phyloP scores from a whole-genome alignment of 108 stramenopile species.

The Pseudonitzschia delicatissima region DNA sequence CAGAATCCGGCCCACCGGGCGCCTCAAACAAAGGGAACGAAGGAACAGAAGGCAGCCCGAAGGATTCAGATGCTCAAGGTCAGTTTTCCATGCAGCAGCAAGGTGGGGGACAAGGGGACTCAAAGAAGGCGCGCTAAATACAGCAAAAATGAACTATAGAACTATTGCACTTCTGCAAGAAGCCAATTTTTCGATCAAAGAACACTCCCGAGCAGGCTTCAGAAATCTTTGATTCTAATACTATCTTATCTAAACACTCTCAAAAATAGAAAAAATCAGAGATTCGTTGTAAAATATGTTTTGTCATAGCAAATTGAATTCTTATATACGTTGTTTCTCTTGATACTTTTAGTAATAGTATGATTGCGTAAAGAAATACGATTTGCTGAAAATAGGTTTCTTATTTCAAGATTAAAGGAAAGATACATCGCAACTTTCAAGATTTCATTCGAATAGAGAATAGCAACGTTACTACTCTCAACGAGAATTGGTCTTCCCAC shows the following conservation, averaged over 20 bases:
- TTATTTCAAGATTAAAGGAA: too few species aligned
- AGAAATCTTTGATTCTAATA: background rate
- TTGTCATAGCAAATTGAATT: background rate
- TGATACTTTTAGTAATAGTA: too few species aligned
- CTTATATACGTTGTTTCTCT: background rate
- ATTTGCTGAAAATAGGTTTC: background rate
- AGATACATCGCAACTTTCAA: too few species aligned
- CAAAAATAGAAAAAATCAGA: background rate
- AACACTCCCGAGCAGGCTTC: background rate
- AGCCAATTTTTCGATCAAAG: background rate
- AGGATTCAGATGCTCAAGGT: conserved; percentile 16
- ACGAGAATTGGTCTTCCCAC: background rate
- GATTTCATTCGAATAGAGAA: too few species aligned
- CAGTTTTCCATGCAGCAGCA: conserved; percentile 17
- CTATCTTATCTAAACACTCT: too few species aligned
- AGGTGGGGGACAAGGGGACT: conserved; percentile 11
- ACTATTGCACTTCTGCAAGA: background rate
- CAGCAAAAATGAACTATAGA: background rate
- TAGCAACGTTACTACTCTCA: background rate
- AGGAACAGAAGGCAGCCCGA: conserved; percentile 23
- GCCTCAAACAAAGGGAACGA: conserved; percentile 20
- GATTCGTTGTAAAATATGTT: too few species aligned
- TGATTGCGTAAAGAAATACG: too few species aligned
- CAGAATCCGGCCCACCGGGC: conserved; percentile 15
- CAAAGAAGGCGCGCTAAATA: background rate